A percentile compares a stretch with the other conserved stretches of the same genome.
These are phyloP conservation scores for Vicia faba DNA, from an alignment of 306 rosid species.

Conservation along the genomic window DNA sequence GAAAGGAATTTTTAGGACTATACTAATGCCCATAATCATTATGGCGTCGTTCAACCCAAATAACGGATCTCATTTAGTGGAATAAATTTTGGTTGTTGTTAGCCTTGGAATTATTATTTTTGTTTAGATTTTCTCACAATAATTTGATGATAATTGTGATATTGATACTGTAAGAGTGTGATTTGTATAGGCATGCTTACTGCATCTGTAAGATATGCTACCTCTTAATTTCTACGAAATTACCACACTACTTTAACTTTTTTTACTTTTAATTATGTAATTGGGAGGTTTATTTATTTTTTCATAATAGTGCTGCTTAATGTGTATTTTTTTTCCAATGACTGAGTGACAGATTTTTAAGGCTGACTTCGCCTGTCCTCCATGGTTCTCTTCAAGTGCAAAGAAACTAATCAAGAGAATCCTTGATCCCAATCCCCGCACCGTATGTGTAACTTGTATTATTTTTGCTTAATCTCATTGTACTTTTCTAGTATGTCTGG, in stretches of 20 bases:
- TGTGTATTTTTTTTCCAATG: neutral
- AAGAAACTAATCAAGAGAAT: conserved; percentile 84
- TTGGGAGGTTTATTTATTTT: too few species aligned
- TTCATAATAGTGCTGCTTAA: conserved; percentile 14
- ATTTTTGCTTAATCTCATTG: neutral
- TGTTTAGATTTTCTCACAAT: too few species aligned
- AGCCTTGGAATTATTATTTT: neutral
- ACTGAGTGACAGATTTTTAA: conserved; percentile 70
- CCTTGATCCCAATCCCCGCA: conserved; percentile 83
- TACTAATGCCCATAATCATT: neutral
- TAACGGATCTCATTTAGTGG: too few species aligned
- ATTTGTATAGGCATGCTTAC: too few species aligned
- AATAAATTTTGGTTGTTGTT: too few species aligned
- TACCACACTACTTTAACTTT: too few species aligned
- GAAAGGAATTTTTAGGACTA: neutral
- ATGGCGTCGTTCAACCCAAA: too few species aligned
- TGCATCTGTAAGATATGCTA: too few species aligned
- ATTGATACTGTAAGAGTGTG: too few species aligned
- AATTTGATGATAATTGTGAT: too few species aligned
- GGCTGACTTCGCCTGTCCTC: conserved; percentile 81
- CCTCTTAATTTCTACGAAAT: too few species aligned
- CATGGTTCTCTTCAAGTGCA: conserved; percentile 94
- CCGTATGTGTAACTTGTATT: conserved; percentile 54
- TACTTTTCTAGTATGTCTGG: conserved; percentile 9
- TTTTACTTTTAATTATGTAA: too few species aligned